Base-by-base conservation (phyloP, 768 basidiomycete genomes). In the Chalciporus piperatus region DNA sequence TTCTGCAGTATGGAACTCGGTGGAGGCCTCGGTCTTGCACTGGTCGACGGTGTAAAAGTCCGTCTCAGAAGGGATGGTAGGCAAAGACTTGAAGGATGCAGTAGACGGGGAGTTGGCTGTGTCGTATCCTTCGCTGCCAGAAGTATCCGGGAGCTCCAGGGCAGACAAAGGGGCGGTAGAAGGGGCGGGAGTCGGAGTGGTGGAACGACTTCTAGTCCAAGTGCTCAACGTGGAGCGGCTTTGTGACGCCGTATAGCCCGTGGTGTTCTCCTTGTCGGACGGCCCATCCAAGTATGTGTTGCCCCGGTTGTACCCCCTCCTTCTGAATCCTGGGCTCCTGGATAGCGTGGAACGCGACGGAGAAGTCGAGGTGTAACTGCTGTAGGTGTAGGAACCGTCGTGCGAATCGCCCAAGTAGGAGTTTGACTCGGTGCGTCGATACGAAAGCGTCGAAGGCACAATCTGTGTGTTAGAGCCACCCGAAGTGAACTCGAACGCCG, bases 351-450 rank as follows among this genome's bases (percentile, higher is more conserved):
- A 69, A 1, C 73, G 69, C 1, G 84, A 81, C 4, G 83, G 76
- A 0, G 83, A 79, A 0, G 75, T 72, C 0, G 75, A 69, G 8
- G 58, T 57, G 20, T 69, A 69, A 25, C 59, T 59, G 46, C 63
- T 70, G 35, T 69, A 70, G 5, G 65, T 62, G 32, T 64, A 69
- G 2, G 68, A 70, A 4, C 70, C 62, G 28, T 71, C 76, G 45
- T 79, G 78, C 7, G 82, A 82, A 54, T 82, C 80, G 2, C 80
- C 79, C 7, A 83, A 67, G 47, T 79, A 75, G 1, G 84, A 85
- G 2, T 76, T 76, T 13, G 81, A 80, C 17, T 77, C 74, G 9
- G 79, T 74, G 11, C 80, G 69, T 7, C 79, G 68, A 47, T 76
- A 78, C 1, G 81, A 80, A 28, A 82, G 59, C 3, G 80, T 78